Percentiles rank a stretch among this genome's conserved stretches.
Evolutionary conservation across 106 monocot species (phyloP).

Genomic region (Chionographis japonica): DNA sequence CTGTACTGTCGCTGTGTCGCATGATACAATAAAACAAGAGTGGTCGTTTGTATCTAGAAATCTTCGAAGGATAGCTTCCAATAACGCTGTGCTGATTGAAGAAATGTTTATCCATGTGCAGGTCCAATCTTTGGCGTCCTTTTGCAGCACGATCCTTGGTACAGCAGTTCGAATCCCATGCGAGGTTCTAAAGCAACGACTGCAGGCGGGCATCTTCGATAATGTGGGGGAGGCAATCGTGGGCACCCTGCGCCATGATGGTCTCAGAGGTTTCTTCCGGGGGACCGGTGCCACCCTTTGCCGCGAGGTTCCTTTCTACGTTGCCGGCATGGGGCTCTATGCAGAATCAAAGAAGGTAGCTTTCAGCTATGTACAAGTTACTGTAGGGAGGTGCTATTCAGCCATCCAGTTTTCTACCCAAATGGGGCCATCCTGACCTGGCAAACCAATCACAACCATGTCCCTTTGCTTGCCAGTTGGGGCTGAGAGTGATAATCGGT

Average conservation of each 20-base stretch:
- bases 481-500: too few relatives aligned
- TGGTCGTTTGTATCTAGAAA: too few relatives aligned
- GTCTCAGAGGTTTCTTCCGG: constrained; percentile 87
- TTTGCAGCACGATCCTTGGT: constrained; percentile 81
- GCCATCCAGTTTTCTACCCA: too few relatives aligned
- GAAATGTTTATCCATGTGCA: constrained; percentile 9
- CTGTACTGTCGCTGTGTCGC: too few relatives aligned
- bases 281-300: constrained; percentile 97
- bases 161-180: constrained; percentile 74
- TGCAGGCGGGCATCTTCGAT: constrained; percentile 78
- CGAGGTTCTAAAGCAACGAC: constrained; percentile 72
- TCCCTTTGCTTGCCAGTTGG: too few relatives aligned
- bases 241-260: constrained; percentile 76
- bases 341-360: constrained; percentile 94
- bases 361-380: neutral
- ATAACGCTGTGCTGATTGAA: neutral
- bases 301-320: constrained; percentile 96
- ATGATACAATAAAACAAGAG: too few relatives aligned
- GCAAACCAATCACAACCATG: too few relatives aligned
- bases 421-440: too few relatives aligned
- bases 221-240: constrained; percentile 95
- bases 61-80: too few relatives aligned
- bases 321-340: constrained; percentile 96
- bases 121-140: constrained; percentile 78
- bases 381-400: too few relatives aligned